Conservation (phyloP, 306 rosid species). For the Begonia fuchsioides region DNA sequence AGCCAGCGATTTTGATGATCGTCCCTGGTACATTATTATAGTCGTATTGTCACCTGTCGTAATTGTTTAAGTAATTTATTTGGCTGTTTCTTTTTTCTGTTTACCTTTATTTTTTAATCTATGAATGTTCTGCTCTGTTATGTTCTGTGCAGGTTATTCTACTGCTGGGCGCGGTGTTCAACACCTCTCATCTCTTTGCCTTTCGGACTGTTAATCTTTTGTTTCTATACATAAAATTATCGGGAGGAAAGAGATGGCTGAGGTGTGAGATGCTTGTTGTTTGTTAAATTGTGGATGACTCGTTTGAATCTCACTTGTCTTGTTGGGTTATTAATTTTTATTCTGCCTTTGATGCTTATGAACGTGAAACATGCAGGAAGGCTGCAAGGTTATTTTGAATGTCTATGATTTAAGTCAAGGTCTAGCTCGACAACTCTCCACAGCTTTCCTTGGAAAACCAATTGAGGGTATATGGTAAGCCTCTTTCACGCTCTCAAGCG, state of each 20-base stretch:
- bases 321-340: neutral
- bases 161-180: too few relatives aligned
- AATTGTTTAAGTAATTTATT: too few relatives aligned
- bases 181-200: neutral
- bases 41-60: too few relatives aligned
- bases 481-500: too few relatives aligned
- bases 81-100: neutral
- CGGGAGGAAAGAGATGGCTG: too few relatives aligned
- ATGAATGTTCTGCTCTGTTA: neutral
- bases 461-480: slow-evolving; percentile 88
- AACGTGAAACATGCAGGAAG: slow-evolving; percentile 41
- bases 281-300: too few relatives aligned
- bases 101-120: neutral
- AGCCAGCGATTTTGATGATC: too few relatives aligned
- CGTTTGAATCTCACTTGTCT: too few relatives aligned
- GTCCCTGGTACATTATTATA: too few relatives aligned
- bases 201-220: too few relatives aligned
- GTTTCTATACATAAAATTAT: too few relatives aligned
- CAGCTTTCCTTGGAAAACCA: slow-evolving; percentile 66
- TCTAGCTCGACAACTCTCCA: slow-evolving; percentile 75
- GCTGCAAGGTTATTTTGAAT: slow-evolving; percentile 53
- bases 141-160: slow-evolving; percentile 7
- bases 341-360: neutral
- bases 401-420: slow-evolving; percentile 95
- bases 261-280: too few relatives aligned